These are phyloP conservation scores for Globisporangium cylindrosporum DNA, from an alignment of 352 stramenopile genomes.

Conservation along the genomic window DNA sequence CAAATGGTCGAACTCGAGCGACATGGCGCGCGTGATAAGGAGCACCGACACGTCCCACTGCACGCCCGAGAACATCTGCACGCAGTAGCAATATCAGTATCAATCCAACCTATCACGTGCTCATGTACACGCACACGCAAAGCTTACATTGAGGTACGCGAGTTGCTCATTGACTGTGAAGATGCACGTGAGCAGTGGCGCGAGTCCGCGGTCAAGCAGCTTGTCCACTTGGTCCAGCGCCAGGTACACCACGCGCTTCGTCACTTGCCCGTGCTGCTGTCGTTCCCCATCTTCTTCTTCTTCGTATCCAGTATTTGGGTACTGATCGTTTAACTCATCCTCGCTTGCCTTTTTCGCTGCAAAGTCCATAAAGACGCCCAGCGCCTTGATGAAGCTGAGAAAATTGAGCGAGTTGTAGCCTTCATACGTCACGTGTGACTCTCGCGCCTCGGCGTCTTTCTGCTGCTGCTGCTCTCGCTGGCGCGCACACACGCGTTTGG, in stretches of 20 bases:
- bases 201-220: constrained; percentile 53
- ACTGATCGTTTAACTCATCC: neutral
- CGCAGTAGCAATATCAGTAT: constrained; percentile 5
- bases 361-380: constrained; percentile 47
- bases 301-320: neutral
- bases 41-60: constrained; percentile 65
- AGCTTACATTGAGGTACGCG: constrained; percentile 46
- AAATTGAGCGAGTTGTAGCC: constrained; percentile 66
- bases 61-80: constrained; percentile 43
- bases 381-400: constrained; percentile 61
- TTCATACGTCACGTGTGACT: constrained; percentile 22
- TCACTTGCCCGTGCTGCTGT: neutral
- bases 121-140: neutral
- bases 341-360: neutral
- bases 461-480: constrained; percentile 9
- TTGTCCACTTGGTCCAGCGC: constrained; percentile 69
- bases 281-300: neutral
- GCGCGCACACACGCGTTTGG: neutral
- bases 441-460: neutral
- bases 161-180: constrained; percentile 74
- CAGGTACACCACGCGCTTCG: constrained; percentile 47
- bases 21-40: constrained; percentile 64
- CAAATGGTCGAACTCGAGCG: constrained; percentile 56
- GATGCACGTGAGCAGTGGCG: constrained; percentile 55
- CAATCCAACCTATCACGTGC: neutral